Evolutionary conservation across 805 yeast species (phyloP).

Genomic region (Wickerhamiella australiensis): DNA sequence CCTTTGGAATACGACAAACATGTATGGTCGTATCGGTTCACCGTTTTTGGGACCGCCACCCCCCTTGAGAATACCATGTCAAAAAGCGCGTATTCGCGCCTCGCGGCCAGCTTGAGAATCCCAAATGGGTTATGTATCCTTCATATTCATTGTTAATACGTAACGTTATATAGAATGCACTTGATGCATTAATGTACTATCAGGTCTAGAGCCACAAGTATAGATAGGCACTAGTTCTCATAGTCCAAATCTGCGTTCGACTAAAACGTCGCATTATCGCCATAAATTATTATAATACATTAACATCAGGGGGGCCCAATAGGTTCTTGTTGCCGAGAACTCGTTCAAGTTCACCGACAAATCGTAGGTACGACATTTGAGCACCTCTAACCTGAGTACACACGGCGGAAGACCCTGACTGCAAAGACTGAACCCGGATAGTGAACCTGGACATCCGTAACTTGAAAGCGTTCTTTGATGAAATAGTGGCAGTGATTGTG

Average conservation of each 20-base stretch:
- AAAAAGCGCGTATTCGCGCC: too few relatives aligned
- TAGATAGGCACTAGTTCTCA: neutral
- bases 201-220: neutral
- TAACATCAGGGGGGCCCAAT: slow-evolving; percentile 9
- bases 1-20: too few relatives aligned
- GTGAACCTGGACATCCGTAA: slow-evolving; percentile 26
- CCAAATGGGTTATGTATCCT: too few relatives aligned
- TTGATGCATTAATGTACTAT: neutral
- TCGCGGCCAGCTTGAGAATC: too few relatives aligned
- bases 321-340: slow-evolving; percentile 17
- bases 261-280: neutral
- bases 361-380: slow-evolving; percentile 23
- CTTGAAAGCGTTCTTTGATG: slow-evolving; percentile 27
- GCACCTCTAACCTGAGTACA: slow-evolving; percentile 26
- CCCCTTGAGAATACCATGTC: too few relatives aligned
- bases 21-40: too few relatives aligned
- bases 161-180: neutral
- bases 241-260: neutral
- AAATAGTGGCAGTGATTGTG: slow-evolving; percentile 26
- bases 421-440: slow-evolving; percentile 18
- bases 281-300: slow-evolving; percentile 5
- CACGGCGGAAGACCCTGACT: slow-evolving; percentile 20
- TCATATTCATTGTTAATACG: neutral
- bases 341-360: slow-evolving; percentile 25
- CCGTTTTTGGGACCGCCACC: too few relatives aligned